Base-by-base conservation (phyloP, 75 land plant species). In the Selaginella tamariscina region DNA sequence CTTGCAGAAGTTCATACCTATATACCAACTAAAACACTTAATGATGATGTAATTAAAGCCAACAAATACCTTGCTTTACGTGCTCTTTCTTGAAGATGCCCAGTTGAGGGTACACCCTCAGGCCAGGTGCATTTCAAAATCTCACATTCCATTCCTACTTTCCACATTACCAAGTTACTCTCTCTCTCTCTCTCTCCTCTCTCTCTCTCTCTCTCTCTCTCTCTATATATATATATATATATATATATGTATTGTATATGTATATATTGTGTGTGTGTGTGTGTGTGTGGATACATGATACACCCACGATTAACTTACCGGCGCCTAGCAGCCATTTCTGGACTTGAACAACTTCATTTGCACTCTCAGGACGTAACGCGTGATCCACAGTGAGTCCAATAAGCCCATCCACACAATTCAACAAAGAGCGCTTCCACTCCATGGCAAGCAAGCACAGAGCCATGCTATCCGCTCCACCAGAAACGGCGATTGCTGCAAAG, bases 401-500 rank as follows among this genome's bases (percentile, higher is more conserved):
- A 29, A 85, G 5, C 31, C 5, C 20, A 65, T n/a, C n/a, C 30
- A 27, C 29, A n/a, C n/a, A n/a, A n/a, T n/a, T n/a, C n/a, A n/a
- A n/a, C n/a, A n/a, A n/a, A 2, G 31, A 24, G 65, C 20, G 72
- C 65, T 56, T 86, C 98, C 98, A 93, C 27, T 26, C 33, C 0
- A 78, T 71, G 0, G 96, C 73, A 28, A 93, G 73, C 11, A 89
- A 65, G 66, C 96, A 89, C 5, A 93, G 71, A 29, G 95, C 98
- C 84, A 89, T 85, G 70, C 98, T 93, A 55, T 93, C 98, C 1
- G 98, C 82, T 5, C 98, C 98, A 2, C 98, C 98, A 23, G 96
- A 86, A 2, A 93, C 96, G 5, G 88, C 98, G 49, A 93, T 56
- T n/a, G 88, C 96, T 91, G 78, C 71, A 56, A 32, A 59, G 63